Evolutionary conservation across 2,329 filamentous ascomycete species (phyloP), one percentile per base, ranked within the genome.

Genomic region (Colletotrichum sp.): DNA sequence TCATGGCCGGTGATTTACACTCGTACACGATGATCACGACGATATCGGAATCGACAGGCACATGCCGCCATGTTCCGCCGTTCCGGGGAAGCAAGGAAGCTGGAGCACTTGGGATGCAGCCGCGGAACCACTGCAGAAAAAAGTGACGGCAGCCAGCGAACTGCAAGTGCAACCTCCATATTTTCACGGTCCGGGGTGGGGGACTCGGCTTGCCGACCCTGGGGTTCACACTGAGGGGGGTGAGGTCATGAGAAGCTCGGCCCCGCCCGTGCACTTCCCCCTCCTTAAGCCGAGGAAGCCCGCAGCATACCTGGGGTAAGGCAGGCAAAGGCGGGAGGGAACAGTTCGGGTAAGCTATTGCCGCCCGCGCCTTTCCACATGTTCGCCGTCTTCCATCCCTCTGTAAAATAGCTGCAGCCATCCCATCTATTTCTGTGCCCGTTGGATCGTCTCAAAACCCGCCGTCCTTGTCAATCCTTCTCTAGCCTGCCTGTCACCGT

Each of bases 281-380:
- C 70, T 73, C 70, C 62, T 74, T 76, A 76, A 76, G 71, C 71
- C 74, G 74, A 76, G 74, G 74, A 76, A 74, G 74, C 59, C 74
- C 74, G 70, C 48, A 74, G 64, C 32, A 59, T 52, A 69, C 59
- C 64, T 74, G 70, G 74, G 74, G 70, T 76, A 74, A 62, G 22
- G 44, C n/a, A 52, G 44, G 44, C 44, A 52, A n/a, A 52, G 44
- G 44, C 44, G 44, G 44, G 36, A 44, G 34, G 24, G 15, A 48
- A 39, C 34, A 65, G n/a, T 22, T 65, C 15, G 26, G 63, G 63
- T 65, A 65, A 52, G 26, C 44, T 71, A 34, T 68, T 39, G 28
- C 68, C 55, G 68, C 59, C 64, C 39, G 63, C 69, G 70, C 71
- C 32, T 71, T 65, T 74, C 70, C 74, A 76, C 74, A 74, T 76